Evolutionary conservation across 23 red algal species (phyloP).

Genomic region (Gracilaria vermiculophylla): DNA sequence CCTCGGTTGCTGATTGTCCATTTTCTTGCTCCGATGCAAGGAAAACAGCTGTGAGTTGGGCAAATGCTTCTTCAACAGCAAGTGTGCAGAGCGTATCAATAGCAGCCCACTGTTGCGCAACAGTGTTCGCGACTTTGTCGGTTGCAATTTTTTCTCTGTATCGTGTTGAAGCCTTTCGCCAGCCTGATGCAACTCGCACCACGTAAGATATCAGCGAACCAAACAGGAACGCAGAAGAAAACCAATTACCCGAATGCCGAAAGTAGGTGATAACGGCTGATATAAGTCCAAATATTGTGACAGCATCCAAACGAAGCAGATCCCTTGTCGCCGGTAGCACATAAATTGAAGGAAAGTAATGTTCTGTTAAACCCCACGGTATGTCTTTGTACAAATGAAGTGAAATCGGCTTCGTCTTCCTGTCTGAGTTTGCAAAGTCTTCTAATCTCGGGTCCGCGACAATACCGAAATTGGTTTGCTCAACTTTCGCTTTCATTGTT

Average conservation of each 20-base stretch:
- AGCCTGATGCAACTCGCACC: conserved; percentile 34
- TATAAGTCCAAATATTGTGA: conserved; percentile 39
- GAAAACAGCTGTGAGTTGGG: conserved; percentile 24
- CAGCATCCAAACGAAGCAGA: conserved; percentile 42
- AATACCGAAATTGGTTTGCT: neutral
- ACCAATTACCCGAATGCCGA: conserved; percentile 4
- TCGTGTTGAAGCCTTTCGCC: neutral
- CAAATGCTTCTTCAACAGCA: conserved; percentile 38
- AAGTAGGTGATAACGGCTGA: conserved; percentile 1
- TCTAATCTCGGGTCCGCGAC: neutral
- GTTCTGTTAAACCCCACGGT: conserved; percentile 37
- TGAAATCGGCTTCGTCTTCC: conserved; percentile 3
- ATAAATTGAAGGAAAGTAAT: conserved; percentile 37
- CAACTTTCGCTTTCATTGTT: neutral
- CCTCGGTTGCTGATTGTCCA: neutral
- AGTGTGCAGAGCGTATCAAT: conserved; percentile 10
- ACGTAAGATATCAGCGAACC: conserved; percentile 22
- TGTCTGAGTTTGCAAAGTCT: neutral
- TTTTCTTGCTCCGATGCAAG: neutral
- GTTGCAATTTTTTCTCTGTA: conserved; percentile 47
- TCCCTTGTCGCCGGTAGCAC: conserved; percentile 50
- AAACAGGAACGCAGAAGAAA: neutral
- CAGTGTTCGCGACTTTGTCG: neutral
- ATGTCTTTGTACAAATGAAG: conserved; percentile 30
- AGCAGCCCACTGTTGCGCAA: conserved; percentile 18